phyloP scores from a whole-genome alignment of 495 filamentous ascomycete genomes.

The Coniosporium apollinis region DNA sequence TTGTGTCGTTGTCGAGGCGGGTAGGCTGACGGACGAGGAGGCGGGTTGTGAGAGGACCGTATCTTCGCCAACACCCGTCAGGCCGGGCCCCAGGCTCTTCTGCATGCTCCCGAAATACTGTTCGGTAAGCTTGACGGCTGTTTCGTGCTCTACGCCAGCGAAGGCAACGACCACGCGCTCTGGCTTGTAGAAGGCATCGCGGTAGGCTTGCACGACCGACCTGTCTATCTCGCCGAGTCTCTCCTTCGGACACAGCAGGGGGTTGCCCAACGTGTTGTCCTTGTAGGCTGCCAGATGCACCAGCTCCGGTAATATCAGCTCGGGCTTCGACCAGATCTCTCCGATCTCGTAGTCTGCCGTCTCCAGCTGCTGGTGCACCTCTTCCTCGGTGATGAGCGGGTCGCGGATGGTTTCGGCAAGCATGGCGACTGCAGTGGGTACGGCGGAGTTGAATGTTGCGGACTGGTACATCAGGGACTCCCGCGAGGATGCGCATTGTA shows the following conservation, averaged over 20 bases:
- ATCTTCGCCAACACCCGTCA: constrained; percentile 40
- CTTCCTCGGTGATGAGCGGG: constrained; percentile 75
- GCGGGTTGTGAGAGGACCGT: constrained; percentile 36
- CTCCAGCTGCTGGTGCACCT: constrained; percentile 70
- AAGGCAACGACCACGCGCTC: constrained; percentile 90
- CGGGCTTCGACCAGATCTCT: constrained; percentile 96
- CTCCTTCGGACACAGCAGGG: constrained; percentile 78
- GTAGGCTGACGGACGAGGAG: constrained; percentile 27
- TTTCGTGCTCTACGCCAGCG: constrained; percentile 69
- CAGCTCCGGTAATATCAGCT: constrained; percentile 88
- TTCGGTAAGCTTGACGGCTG: constrained; percentile 65
- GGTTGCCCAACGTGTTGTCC: constrained; percentile 89
- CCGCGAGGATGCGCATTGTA: constrained; percentile 87
- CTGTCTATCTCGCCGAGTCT: constrained; percentile 61
- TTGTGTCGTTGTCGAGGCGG: constrained; percentile 20
- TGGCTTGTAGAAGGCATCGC: constrained; percentile 69
- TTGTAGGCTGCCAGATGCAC: constrained; percentile 90
- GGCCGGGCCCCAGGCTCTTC: constrained; percentile 29
- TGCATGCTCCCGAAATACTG: constrained; percentile 87
- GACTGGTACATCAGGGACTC: constrained; percentile 98
- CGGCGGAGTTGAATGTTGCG: constrained; percentile 89
- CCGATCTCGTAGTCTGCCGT: constrained; percentile 90
- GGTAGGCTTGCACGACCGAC: constrained; percentile 57
- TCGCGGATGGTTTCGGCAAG: constrained; percentile 90
- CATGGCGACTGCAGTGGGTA: constrained; percentile 65